A percentile compares a stretch with the other conserved stretches of the same genome.
Conservation (phyloP, 371 early-diverging fungal species). For the Neoconidiobolus thromboides region DNA sequence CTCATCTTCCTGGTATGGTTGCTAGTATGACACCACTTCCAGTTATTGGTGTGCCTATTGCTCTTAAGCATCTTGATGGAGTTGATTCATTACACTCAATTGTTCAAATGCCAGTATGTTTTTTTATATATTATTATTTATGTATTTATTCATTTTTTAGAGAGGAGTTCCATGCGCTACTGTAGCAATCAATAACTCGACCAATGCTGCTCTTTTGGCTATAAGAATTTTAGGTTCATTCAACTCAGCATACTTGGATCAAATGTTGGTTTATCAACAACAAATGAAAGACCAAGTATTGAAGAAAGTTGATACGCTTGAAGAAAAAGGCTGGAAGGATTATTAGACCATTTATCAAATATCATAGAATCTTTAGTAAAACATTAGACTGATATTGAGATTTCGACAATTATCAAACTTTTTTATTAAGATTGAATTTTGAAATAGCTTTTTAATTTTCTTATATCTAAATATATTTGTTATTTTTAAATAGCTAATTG, state of each 20-base stretch:
- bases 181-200: constrained; percentile 90
- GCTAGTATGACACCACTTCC: constrained; percentile 90
- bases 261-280: constrained; percentile 55
- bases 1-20: constrained; percentile 96
- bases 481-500: no score
- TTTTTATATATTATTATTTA: not conserved
- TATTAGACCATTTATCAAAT: constrained; percentile 9
- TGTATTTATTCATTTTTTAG: constrained; percentile 15
- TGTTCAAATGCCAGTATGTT: constrained; percentile 91
- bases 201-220: constrained; percentile 86
- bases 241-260: constrained; percentile 45
- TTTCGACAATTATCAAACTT: no score
- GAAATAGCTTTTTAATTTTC: no score
- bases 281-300: constrained; percentile 69
- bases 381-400: no score
- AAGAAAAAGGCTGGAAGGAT: constrained; percentile 51
- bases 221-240: constrained; percentile 76
- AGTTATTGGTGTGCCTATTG: constrained; percentile 92
- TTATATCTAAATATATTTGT: no score
- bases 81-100: constrained; percentile 90
- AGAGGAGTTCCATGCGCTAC: constrained; percentile 95
- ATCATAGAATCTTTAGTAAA: no score
- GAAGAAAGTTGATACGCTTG: constrained; percentile 59
- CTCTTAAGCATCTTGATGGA: constrained; percentile 78
- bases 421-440: no score